Percentiles rank a stretch among this genome's conserved stretches.
phyloP scores from a whole-genome alignment of 75 land plant species.

The Azolla pinnata region DNA sequence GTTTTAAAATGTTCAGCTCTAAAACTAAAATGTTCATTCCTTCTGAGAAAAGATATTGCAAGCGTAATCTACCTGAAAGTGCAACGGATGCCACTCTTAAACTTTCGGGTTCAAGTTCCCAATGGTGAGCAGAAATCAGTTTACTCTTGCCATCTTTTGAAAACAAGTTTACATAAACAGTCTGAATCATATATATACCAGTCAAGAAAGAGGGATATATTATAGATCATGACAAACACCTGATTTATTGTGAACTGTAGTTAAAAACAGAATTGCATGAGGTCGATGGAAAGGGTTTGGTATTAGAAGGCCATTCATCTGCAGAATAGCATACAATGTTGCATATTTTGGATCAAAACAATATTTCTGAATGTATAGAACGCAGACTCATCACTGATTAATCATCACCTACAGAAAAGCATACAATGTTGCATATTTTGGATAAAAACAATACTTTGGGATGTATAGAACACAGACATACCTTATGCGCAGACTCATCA shows the following conservation, averaged over 20 bases:
- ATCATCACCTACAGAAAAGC: conserved; percentile 27
- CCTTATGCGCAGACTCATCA: conserved; percentile 47
- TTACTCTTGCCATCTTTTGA: neutral
- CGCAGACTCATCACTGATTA: conserved; percentile 31
- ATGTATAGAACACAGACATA: conserved; percentile 4
- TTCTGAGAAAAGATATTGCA: neutral
- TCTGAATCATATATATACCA: neutral
- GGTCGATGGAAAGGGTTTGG: conserved; percentile 66
- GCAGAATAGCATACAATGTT: conserved; percentile 5
- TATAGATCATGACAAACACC: neutral
- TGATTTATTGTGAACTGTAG: neutral
- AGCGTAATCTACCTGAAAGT: neutral
- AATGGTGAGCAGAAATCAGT: neutral
- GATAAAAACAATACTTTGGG: neutral
- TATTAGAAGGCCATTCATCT: conserved; percentile 50
- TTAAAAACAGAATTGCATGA: conserved; percentile 36
- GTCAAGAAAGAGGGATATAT: neutral
- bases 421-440: neutral
- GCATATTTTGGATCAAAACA: neutral
- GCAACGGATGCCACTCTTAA: neutral
- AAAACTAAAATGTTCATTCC: neutral
- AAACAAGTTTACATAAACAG: too few relatives aligned
- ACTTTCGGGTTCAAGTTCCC: neutral
- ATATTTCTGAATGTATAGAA: neutral
- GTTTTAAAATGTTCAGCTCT: neutral